Conservation (phyloP, 2,329 filamentous ascomycete species). For the Fusarium sp. region DNA sequence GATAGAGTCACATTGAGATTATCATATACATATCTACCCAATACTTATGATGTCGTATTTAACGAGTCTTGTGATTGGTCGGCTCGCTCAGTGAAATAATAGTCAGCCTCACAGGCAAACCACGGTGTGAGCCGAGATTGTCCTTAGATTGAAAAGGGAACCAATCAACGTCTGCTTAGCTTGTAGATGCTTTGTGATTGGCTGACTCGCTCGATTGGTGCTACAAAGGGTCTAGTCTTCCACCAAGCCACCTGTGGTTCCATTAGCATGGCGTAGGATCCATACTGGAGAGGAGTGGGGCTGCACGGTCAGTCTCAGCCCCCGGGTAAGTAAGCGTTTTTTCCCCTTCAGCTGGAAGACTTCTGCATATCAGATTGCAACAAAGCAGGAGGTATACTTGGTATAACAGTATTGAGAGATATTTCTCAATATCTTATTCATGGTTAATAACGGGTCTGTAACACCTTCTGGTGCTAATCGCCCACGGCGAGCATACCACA, state of each 20-base stretch:
- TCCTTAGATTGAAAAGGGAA: too few species aligned
- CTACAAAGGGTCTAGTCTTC: neutral
- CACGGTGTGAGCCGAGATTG: neutral
- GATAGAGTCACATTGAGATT: neutral
- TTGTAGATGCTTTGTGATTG: neutral
- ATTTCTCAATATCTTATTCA: fast-evolving
- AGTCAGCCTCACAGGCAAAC: neutral
- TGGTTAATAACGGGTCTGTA: neutral
- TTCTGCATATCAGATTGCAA: neutral
- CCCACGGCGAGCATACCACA: neutral
- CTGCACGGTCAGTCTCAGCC: neutral
- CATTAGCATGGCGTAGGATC: neutral
- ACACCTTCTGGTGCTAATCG: fast-evolving
- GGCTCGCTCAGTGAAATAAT: neutral
- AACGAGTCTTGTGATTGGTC: neutral
- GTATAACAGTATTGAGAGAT: neutral
- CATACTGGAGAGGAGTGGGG: neutral
- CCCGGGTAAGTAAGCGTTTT: neutral
- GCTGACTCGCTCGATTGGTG: neutral
- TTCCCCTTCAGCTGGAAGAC: neutral
- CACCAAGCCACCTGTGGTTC: neutral
- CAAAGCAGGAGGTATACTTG: neutral
- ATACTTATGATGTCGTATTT: fast-evolving
- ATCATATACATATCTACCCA: fast-evolving
- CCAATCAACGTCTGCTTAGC: neutral